phyloP scores from a whole-genome alignment of 495 filamentous ascomycete genomes.

The Hypoxylon fuscum region DNA sequence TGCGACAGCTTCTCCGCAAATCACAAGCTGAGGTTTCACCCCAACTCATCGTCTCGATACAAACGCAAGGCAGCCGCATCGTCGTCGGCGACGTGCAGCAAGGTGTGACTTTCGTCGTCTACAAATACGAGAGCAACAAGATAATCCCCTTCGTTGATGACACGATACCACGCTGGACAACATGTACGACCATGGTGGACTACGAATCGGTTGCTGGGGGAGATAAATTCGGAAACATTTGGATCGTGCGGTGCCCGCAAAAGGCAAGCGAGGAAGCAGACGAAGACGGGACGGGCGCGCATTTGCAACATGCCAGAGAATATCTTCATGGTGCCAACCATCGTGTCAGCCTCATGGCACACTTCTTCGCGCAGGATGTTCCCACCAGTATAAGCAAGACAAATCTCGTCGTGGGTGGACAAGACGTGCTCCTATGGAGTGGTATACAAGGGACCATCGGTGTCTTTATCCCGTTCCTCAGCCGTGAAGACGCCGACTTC shows the following conservation, averaged over 20 bases:
- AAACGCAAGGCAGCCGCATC: constrained; percentile 92
- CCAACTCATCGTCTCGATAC: constrained; percentile 83
- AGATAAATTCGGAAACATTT: constrained; percentile 97
- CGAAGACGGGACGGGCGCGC: constrained; percentile 89
- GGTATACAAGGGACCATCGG: constrained; percentile 95
- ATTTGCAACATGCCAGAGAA: constrained; percentile 83
- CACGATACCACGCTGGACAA: constrained; percentile 86
- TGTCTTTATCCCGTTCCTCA: constrained; percentile 87
- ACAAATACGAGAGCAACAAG: constrained; percentile 89
- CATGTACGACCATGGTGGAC: constrained; percentile 89
- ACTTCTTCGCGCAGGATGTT: constrained; percentile 92
- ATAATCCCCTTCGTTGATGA: constrained; percentile 95
- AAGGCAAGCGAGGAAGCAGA: constrained; percentile 89
- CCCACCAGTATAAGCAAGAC: constrained; percentile 91
- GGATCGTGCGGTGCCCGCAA: constrained; percentile 86
- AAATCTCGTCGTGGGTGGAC: constrained; percentile 87
- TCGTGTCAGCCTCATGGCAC: constrained; percentile 81
- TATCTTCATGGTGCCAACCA: constrained; percentile 92
- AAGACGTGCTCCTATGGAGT: constrained; percentile 91
- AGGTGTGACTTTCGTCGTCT: constrained; percentile 88
- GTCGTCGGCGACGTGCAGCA: constrained; percentile 92
- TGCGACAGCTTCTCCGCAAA: constrained; percentile 90
- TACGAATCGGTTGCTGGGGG: constrained; percentile 96
- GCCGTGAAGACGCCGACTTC: constrained; percentile 94
- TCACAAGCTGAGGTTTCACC: constrained; percentile 81